Conservation (phyloP, 257 asterid species). For the Osmanthus fragrans region DNA sequence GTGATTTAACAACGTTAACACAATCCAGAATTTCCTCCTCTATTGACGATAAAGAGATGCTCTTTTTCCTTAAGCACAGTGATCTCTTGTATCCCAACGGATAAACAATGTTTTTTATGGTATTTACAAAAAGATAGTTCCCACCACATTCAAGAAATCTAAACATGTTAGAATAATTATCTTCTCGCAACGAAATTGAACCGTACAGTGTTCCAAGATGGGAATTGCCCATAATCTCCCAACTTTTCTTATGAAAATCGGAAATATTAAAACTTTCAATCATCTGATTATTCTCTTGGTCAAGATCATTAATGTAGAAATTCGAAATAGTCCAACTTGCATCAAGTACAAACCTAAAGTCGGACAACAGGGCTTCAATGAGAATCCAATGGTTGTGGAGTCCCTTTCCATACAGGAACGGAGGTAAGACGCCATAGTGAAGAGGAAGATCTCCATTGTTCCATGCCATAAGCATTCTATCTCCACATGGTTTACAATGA, state of each 20-base stretch:
- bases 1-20: conserved; percentile 39
- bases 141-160: conserved; percentile 47
- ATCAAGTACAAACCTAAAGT: conserved; percentile 77
- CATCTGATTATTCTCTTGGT: conserved; percentile 25
- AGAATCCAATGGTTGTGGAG: conserved; percentile 78
- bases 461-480: conserved; percentile 81
- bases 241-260: conserved; percentile 36
- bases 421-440: conserved; percentile 86
- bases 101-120: conserved; percentile 51
- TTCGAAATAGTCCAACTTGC: conserved; percentile 69
- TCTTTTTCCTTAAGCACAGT: conserved; percentile 42
- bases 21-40: conserved; percentile 44
- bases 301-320: conserved; percentile 41
- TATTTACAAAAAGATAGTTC: conserved; percentile 46
- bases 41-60: conserved; percentile 29
- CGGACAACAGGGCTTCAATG: conserved; percentile 73
- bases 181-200: conserved; percentile 63
- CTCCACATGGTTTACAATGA: conserved; percentile 36
- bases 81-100: conserved; percentile 32
- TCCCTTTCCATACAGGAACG: conserved; percentile 77
- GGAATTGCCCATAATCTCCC: conserved; percentile 67
- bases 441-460: conserved; percentile 81
- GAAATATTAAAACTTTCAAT: conserved; percentile 26
- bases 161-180: conserved; percentile 52
- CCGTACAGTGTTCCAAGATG: conserved; percentile 73